A percentile compares a stretch with the other conserved stretches of the same genome.
Evolutionary conservation across 2,329 filamentous ascomycete genomes (phyloP).

Genomic region (Tothia fuscella): DNA sequence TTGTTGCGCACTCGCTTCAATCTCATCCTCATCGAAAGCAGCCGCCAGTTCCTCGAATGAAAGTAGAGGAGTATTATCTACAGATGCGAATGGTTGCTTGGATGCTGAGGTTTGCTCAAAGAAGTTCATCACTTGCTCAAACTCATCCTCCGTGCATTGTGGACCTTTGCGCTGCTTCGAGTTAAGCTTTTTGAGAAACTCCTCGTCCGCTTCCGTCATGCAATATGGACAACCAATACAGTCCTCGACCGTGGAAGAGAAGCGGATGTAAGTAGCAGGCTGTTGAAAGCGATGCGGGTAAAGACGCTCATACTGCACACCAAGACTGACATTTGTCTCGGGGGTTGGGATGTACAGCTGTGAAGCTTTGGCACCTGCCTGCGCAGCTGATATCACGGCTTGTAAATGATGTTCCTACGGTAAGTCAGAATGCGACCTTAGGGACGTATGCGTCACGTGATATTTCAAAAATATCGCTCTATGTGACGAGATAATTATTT

Average conservation of each 20-base stretch:
- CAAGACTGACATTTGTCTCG: conserved; percentile 40
- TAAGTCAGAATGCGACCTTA: neutral
- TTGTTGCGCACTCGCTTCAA: neutral
- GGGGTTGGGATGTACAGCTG: conserved; percentile 57
- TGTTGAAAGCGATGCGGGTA: conserved; percentile 72
- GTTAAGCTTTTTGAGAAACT: conserved; percentile 75
- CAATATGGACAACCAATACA: conserved; percentile 85
- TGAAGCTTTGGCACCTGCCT: conserved; percentile 47
- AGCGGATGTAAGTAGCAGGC: conserved; percentile 89
- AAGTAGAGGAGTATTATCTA: conserved; percentile 70
- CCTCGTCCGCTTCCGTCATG: conserved; percentile 83
- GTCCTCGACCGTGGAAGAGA: conserved; percentile 96
- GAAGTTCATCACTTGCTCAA: conserved; percentile 88
- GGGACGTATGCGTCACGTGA: conserved; percentile 20
- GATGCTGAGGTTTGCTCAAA: conserved; percentile 79
- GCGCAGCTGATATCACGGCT: conserved; percentile 58
- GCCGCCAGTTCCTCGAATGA: conserved; percentile 37
- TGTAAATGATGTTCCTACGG: conserved; percentile 87
- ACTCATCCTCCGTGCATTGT: conserved; percentile 76
- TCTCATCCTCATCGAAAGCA: conserved; percentile 32
- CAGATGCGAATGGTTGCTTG: conserved; percentile 76
- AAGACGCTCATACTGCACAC: conserved; percentile 68
- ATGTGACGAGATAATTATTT: conserved; percentile 19
- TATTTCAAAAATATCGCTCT: conserved; percentile 21
- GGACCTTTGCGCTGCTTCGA: conserved; percentile 51